Base-by-base conservation (phyloP, 2,329 filamentous ascomycete species). In the Colletotrichum sp. region DNA sequence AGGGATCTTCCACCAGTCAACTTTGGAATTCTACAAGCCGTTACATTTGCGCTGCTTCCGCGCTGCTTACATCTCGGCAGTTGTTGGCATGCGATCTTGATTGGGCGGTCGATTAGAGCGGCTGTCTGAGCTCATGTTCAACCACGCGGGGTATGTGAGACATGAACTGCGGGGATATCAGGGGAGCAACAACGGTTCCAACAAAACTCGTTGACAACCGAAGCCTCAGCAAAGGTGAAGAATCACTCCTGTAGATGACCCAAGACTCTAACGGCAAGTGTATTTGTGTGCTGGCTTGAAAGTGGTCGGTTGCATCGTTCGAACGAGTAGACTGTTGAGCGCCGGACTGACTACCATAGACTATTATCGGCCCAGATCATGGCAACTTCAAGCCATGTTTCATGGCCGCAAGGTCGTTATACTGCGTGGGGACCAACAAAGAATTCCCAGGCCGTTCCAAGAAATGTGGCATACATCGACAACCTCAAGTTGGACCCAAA, bases 161-260 rank as follows among this genome's bases (percentile, higher is more conserved):
- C 44, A 7, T 13, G 44, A 12, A 21, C 18, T 49, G 16, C 18
- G 10, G 44, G 44, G 44, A 21, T n/a, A 21, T 21, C 10, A 21
- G 8, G 4, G 18, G 18, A n/a, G 44, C n/a, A 18, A n/a, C 18
- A 49, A 49, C 44, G 44, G 1, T 4, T 21, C 18, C 10, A 49
- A 12, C 5, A n/a, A 3, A 6, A 10, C 4, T 0, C 9, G 10
- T 21, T 49, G 3, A 21, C 9, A 21, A 12, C 9, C 2, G n/a
- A n/a, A n/a, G n/a, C n/a, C n/a, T n/a, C n/a, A n/a, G n/a, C n/a
- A n/a, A n/a, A n/a, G n/a, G 44, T 49, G 5, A 7, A 49, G 44
- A 12, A 7, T 21, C 44, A 0, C 16, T n/a, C 0, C 10, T 21
- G 18, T 7, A 0, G 3, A 49, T 7, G 0, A 3, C 2, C 0